A percentile compares a stretch with the other conserved stretches of the same genome.
These are phyloP conservation scores for Phoma sp. DNA, from an alignment of 2,329 filamentous ascomycete species.

Conservation along the genomic window DNA sequence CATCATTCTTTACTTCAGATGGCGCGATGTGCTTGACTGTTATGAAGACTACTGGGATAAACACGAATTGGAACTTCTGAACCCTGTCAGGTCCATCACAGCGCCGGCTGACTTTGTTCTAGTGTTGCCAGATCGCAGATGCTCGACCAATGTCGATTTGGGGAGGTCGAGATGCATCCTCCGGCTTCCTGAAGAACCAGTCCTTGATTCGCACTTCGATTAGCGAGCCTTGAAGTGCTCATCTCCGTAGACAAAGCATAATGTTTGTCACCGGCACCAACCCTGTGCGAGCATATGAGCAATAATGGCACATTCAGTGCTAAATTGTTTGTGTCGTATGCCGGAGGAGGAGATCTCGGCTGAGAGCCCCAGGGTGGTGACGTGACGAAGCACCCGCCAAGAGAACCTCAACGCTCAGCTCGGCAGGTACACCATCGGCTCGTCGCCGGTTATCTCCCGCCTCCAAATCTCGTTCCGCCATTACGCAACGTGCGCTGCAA, in stretches of 20 bases:
- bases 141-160: conserved; percentile 19
- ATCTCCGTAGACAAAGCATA: neutral
- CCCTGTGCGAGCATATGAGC: too few relatives aligned
- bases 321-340: neutral
- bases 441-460: conserved; percentile 7
- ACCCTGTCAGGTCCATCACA: conserved; percentile 23
- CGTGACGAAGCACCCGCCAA: conserved; percentile 12
- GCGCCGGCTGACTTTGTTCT: conserved; percentile 24
- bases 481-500: conserved; percentile 21
- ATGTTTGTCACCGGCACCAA: too few relatives aligned
- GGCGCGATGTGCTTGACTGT: conserved; percentile 5
- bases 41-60: conserved; percentile 24
- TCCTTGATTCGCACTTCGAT: too few relatives aligned
- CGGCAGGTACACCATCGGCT: conserved; percentile 20
- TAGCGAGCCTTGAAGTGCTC: too few relatives aligned
- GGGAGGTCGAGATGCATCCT: conserved; percentile 23
- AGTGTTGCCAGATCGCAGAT: conserved; percentile 24
- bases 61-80: conserved; percentile 18
- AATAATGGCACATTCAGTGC: neutral
- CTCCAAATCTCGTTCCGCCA: conserved; percentile 6
- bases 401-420: conserved; percentile 13
- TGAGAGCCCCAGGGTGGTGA: neutral
- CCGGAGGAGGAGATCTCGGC: neutral
- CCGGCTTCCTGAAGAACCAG: conserved; percentile 9
- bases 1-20: conserved; percentile 20